Base-by-base conservation (phyloP, 495 filamentous ascomycete genomes). In the Choiromyces venosus region DNA sequence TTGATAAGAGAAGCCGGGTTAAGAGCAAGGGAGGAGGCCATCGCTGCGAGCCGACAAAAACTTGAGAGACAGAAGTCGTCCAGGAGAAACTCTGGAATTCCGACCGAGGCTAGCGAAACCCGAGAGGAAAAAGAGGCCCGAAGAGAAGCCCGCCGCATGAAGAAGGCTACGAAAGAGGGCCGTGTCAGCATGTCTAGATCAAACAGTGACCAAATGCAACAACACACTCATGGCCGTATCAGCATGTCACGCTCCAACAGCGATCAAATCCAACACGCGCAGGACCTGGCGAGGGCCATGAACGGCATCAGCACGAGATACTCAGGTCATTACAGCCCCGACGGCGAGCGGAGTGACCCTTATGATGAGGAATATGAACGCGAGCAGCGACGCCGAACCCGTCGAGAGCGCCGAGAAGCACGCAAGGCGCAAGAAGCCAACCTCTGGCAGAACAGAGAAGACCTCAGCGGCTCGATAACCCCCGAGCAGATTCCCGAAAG, bases 31-130 rank as follows among this genome's bases (percentile, higher is more conserved):
- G 75, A 77, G 65, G 74, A 77, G 65, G 67, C 38, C 21, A 33
- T 76, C 14, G 74, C 74, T 14, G 37, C 71, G 37, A 66, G 64
- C 44, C 73, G 29, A 61, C 75, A 74, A 39, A 77, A 77, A 37
- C n/a, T 77, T 6, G 75, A 77, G 69, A 69, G 75, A 9, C 75
- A 69, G 65, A 77, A 72, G 66, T 77, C 74, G n/a, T 70, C 75
- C 8, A 76, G 71, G 46, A 73, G 75, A 56, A 69, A 77, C 65
- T 73, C 75, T 16, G 33, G 52, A 8, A 56, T 73, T 16, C 71
- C 74, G 4, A 16, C 42, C 37, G 75, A 77, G 56, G 52, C 1
- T 6, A 61, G 52, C 52, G 75, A 77, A 70, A 77, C 74, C n/a
- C 75, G 74, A 14, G 74, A 77, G 37, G 75, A 73, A 46, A 77